phyloP scores from a whole-genome alignment of 2,329 filamentous ascomycete genomes.

The Zopfia rhizophila region DNA sequence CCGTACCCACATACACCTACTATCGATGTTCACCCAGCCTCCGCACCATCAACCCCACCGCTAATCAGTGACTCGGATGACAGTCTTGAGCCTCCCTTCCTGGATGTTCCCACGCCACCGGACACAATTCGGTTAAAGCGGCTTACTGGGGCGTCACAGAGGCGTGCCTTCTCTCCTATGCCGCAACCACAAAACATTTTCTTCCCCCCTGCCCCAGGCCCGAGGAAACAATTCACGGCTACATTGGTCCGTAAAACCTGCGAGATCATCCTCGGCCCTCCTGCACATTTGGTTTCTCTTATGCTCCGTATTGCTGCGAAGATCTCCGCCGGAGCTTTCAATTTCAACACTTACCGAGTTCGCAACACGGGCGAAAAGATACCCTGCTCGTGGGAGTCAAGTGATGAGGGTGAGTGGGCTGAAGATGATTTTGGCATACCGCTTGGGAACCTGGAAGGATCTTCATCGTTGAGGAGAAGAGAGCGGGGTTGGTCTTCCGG shows the following conservation, averaged over 20 bases:
- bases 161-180: slow-evolving; percentile 72
- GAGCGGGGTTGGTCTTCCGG: slow-evolving; percentile 34
- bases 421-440: slow-evolving; percentile 69
- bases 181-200: slow-evolving; percentile 75
- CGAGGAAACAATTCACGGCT: slow-evolving; percentile 52
- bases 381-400: slow-evolving; percentile 68
- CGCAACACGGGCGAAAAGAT: slow-evolving; percentile 41
- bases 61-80: slow-evolving; percentile 56
- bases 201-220: slow-evolving; percentile 58
- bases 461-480: slow-evolving; percentile 31
- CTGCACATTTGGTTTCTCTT: slow-evolving; percentile 78
- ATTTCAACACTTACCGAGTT: slow-evolving; percentile 47
- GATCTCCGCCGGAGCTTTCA: slow-evolving; percentile 65
- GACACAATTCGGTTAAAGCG: slow-evolving; percentile 49
- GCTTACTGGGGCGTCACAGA: slow-evolving; percentile 65
- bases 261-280: slow-evolving; percentile 81
- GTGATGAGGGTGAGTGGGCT: slow-evolving; percentile 63
- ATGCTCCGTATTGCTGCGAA: slow-evolving; percentile 84
- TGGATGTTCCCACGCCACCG: slow-evolving; percentile 54
- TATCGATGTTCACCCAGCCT: slow-evolving; percentile 25
- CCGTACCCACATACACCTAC: slow-evolving; percentile 36
- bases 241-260: slow-evolving; percentile 80
- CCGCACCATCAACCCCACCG: slow-evolving; percentile 57
- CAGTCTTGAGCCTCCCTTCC: slow-evolving; percentile 50
- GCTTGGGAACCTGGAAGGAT: slow-evolving; percentile 45